Evolutionary conservation across 2,329 filamentous ascomycete genomes (phyloP), one percentile per base, ranked within the genome.

Genomic region (Cytospora chrysosperma): DNA sequence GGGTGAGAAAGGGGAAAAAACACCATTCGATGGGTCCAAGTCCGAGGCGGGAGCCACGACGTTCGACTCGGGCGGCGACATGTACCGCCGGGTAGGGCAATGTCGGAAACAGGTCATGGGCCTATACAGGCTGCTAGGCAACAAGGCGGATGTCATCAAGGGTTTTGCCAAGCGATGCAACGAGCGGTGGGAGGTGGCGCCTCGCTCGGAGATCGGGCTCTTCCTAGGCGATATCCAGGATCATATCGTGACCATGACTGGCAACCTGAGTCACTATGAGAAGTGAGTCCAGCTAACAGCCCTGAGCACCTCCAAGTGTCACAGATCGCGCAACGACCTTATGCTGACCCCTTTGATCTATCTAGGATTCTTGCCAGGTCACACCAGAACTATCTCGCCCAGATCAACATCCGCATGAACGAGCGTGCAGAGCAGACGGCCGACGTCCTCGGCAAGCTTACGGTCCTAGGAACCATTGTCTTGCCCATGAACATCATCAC

Each of bases 401-500:
- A 99, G 75, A 97, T 99, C 79, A 98, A 97, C 76, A 97, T 98
- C 71, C 88, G 93, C 72, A 98, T 98, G 94, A 97, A 97, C 76
- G 94, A 98, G 80, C 89, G 95, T 54, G 92, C 96, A 74, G 94
- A 99, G 75, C 89, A 96, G 78, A 99, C 95, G 1, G 92, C 93
- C 49, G 94, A 99, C 74, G 93, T 97, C 1, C 85, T 99, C 15
- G 93, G 93, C 67, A 97, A 95, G 76, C 84, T 99, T 65, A 98
- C 95, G 0, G 95, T 99, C 1, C 82, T 99, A 1, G 95, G 95
- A 68, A 99, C 95, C 7, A 98, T 99, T 69, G 94, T 99, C 3
- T 81, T 99, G 62, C 95, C 95, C 13, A 97, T 99, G 93, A 99
- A 99, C 75, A 96, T 99, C 73, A 94, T 99, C 71, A 98, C 95